Conservation (phyloP, 805 yeast genomes). For the Saturnispora mendoncae region DNA sequence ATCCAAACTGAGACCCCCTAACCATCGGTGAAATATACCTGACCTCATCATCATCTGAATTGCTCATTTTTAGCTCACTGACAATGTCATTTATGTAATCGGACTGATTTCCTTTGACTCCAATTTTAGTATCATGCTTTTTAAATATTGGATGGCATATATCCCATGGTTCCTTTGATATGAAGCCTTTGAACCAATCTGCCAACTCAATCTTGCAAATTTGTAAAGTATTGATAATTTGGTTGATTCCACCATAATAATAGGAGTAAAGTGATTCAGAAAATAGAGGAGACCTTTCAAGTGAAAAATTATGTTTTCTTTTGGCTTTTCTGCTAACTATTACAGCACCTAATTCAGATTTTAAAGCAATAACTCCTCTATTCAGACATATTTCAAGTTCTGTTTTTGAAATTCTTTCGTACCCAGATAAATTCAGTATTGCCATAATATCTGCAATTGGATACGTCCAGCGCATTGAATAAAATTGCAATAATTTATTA, state of each 20-base stretch:
- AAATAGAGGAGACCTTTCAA: constrained; percentile 35
- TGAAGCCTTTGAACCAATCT: constrained; percentile 33
- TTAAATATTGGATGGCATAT: constrained; percentile 25
- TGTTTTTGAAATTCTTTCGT: constrained; percentile 22
- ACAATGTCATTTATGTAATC: no score
- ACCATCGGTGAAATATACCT: constrained; percentile 13
- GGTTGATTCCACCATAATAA: constrained; percentile 45
- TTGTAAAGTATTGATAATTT: constrained; percentile 33
- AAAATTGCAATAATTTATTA: constrained; percentile 17
- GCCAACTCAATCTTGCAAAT: constrained; percentile 32
- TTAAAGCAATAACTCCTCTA: constrained; percentile 45
- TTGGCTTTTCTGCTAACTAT: constrained; percentile 10
- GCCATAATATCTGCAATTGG: constrained; percentile 37
- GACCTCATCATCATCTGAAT: constrained; percentile 2
- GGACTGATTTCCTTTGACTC: no score
- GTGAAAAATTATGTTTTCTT: constrained; percentile 10
- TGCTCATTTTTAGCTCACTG: no score
- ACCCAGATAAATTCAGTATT: constrained; percentile 34
- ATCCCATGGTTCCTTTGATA: constrained; percentile 24
- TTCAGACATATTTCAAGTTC: constrained; percentile 42
- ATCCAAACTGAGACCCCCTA: constrained; percentile 38
- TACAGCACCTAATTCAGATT: constrained; percentile 33
- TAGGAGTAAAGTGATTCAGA: constrained; percentile 37
- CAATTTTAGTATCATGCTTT: constrained; percentile 4
- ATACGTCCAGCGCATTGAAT: constrained; percentile 31